Base-by-base conservation (phyloP, 192 early-diverging fungal species). In the Coemansia sp. region DNA sequence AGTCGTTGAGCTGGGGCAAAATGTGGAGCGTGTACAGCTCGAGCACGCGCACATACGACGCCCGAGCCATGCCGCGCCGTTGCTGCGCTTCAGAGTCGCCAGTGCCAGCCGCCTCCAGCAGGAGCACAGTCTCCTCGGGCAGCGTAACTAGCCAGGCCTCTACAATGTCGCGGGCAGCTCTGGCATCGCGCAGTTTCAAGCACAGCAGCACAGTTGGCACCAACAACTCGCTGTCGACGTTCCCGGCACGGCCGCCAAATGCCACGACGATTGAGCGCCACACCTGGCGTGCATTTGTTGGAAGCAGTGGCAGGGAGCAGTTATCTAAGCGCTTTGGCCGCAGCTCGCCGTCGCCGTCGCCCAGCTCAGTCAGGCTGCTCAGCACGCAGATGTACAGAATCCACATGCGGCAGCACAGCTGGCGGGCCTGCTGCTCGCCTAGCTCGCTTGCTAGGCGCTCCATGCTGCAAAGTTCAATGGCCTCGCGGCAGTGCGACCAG, bases 311-410 rank as follows among this genome's bases (percentile, higher is more conserved):
- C 35, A 67, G 53, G 40, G 37, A 10, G 4, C 25, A 35, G 12
- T 8, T 58, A 2, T 11, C 56, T 6, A 42, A 45, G 24, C 37
- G 57, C 46, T 69, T 76, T 10, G 42, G n/a, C 32, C 59, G 70
- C 47, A 82, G 37, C 43, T 54, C 38, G 7, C 74, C 73, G 38
- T 76, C 79, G 29, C 68, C 66, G 29, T 76, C 79, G 1, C 72
- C 64, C 14, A 74, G 37, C 27, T 80, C 77, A 0, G 77, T 54
- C 36, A 82, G 42, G 49, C 74, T 82, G 74, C 79, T 82, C 39
- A 82, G 62, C 37, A 77, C 74, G 63, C 79, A 82, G 22, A 82
- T 82, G 38, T 82, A 73, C 39, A 82, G 74, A 14, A 77, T 82
- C 79, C 79, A 82, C 58, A 77, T 63, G 6, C 79, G 79, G 19